These are phyloP conservation scores for Hypoxylon fragiforme DNA, from an alignment of 495 filamentous ascomycete genomes.

Conservation along the genomic window DNA sequence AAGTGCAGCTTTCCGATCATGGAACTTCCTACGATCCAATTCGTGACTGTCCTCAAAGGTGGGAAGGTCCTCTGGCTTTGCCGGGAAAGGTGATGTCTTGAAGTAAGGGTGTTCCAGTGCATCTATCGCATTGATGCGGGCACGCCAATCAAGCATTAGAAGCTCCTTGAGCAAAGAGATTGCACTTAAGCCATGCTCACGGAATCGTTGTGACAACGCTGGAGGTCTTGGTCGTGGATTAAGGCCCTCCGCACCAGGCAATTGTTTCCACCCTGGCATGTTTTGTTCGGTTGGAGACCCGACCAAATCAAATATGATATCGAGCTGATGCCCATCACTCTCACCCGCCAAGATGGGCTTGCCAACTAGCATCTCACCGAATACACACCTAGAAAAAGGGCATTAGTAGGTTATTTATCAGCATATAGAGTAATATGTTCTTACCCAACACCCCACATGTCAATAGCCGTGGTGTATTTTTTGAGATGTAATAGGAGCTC, in stretches of 20 bases:
- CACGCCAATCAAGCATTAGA: conserved; percentile 84
- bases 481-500: conserved; percentile 87
- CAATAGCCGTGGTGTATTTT: conserved; percentile 91
- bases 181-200: conserved; percentile 67
- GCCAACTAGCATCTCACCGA: conserved; percentile 95
- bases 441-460: conserved; percentile 97
- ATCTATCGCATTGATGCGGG: conserved; percentile 90
- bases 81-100: conserved; percentile 72
- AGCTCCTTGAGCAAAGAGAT: conserved; percentile 81
- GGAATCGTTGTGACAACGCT: conserved; percentile 71
- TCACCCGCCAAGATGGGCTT: conserved; percentile 91
- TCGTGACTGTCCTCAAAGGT: conserved; percentile 94
- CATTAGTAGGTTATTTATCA: too few relatives aligned
- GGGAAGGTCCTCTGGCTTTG: conserved; percentile 79
- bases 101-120: conserved; percentile 95
- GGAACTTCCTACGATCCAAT: conserved; percentile 85
- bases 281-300: conserved; percentile 86
- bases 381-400: conserved; percentile 76
- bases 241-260: conserved; percentile 81
- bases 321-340: conserved; percentile 85
- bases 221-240: conserved; percentile 64
- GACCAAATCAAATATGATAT: conserved; percentile 91
- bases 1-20: conserved; percentile 72
- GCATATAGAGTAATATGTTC: conserved; percentile 14
- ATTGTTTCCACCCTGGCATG: conserved; percentile 86